A percentile compares a stretch with the other conserved stretches of the same genome.
Evolutionary conservation across 1,284 basidiomycete species (phyloP).

Genomic region (Melampsora larici-populina): DNA sequence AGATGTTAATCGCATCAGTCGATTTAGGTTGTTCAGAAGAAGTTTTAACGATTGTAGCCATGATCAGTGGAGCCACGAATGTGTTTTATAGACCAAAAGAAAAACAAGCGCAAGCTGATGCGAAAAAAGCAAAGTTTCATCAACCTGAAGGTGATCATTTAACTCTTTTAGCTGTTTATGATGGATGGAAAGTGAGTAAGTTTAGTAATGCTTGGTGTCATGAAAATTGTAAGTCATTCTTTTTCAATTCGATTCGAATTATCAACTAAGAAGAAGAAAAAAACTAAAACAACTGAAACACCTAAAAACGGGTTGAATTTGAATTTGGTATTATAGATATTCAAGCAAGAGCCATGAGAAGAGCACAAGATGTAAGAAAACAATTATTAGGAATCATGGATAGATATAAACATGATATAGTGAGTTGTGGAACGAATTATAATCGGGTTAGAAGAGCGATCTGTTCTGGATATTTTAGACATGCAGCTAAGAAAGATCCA

Average conservation of each 20-base stretch:
- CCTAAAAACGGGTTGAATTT: no score
- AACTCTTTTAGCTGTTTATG: slow-evolving; percentile 92
- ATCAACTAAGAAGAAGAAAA: no score
- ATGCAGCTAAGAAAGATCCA: slow-evolving; percentile 92
- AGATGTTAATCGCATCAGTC: slow-evolving; percentile 98
- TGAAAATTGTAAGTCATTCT: slow-evolving; percentile 48
- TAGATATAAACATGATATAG: slow-evolving; percentile 93
- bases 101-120: slow-evolving; percentile 97
- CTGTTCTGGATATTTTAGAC: slow-evolving; percentile 92
- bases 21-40: slow-evolving; percentile 93
- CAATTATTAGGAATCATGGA: slow-evolving; percentile 99
- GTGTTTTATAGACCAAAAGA: slow-evolving; percentile 98
- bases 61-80: slow-evolving; percentile 85
- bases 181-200: slow-evolving; percentile 92
- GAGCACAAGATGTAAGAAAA: slow-evolving; percentile 96
- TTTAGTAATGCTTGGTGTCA: slow-evolving; percentile 61
- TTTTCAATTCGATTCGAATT: slow-evolving; percentile 64
- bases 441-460: slow-evolving; percentile 92
- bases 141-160: slow-evolving; percentile 95
- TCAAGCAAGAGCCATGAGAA: slow-evolving; percentile 89
- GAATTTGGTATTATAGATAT: slow-evolving; percentile 56
- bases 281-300: no score
- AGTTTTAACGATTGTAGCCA: slow-evolving; percentile 91
- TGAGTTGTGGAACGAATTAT: slow-evolving; percentile 85
- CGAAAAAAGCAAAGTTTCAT: slow-evolving; percentile 97